A percentile compares a stretch with the other conserved stretches of the same genome.
These are phyloP conservation scores for Schizosaccharomyces versatilis DNA, from an alignment of 1,139 yeast genomes.

Conservation along the genomic window DNA sequence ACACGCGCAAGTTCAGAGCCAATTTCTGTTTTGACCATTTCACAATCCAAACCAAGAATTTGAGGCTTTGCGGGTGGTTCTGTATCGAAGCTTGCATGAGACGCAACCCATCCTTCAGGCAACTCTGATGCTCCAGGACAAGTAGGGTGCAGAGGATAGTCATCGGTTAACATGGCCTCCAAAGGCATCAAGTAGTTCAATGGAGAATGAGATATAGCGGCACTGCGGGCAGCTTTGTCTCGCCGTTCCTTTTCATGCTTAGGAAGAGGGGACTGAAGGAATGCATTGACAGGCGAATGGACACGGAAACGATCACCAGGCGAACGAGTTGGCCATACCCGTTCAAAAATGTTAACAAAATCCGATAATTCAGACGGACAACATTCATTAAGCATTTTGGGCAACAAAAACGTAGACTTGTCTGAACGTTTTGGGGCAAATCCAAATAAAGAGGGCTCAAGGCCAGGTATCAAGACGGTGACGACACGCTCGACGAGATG, in stretches of 20 bases:
- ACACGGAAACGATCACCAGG: conserved; percentile 46
- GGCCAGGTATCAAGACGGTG: conserved; percentile 45
- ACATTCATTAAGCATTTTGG: conserved; percentile 12
- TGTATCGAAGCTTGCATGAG: background rate
- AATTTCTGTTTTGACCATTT: conserved; percentile 48
- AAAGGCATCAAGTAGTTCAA: conserved; percentile 29
- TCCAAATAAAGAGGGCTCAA: conserved; percentile 29
- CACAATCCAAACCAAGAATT: conserved; percentile 73
- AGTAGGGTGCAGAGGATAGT: conserved; percentile 39
- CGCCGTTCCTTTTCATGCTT: conserved; percentile 28
- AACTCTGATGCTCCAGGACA: conserved; percentile 13
- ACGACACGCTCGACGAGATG: conserved; percentile 30
- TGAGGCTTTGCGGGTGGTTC: conserved; percentile 25
- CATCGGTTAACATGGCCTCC: conserved; percentile 27
- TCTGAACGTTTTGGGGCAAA: conserved; percentile 11
- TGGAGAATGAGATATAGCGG: conserved; percentile 25
- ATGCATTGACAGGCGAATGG: conserved; percentile 33
- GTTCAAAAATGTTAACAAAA: conserved; percentile 23
- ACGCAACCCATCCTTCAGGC: conserved; percentile 4
- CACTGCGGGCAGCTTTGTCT: conserved; percentile 7
- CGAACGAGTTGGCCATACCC: conserved; percentile 26
- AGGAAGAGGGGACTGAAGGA: conserved; percentile 34
- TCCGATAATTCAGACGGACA: conserved; percentile 21
- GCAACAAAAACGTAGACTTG: conserved; percentile 9
- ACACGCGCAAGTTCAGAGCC: conserved; percentile 58